Evolutionary conservation across 495 filamentous ascomycete species (phyloP).

Genomic region (Aspergillus conjunctus): DNA sequence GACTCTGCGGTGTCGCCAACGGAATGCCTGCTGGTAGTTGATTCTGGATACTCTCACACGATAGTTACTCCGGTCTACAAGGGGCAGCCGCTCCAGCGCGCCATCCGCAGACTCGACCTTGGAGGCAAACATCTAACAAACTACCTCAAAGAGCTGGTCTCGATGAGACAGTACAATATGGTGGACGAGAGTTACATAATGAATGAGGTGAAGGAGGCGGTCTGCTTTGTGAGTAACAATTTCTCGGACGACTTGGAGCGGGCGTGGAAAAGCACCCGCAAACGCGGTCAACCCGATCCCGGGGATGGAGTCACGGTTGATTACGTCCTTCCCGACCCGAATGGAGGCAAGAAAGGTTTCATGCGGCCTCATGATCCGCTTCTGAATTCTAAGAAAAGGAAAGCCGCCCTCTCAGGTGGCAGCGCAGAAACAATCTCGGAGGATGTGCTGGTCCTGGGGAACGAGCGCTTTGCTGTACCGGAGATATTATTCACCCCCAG

Average conservation of each 20-base stretch:
- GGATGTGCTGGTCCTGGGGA: constrained; percentile 82
- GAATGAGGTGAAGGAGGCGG: constrained; percentile 91
- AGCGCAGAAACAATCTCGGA: constrained; percentile 62
- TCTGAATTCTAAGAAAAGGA: constrained; percentile 60
- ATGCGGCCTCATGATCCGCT: constrained; percentile 74
- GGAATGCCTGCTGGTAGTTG: constrained; percentile 84
- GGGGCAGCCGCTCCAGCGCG: constrained; percentile 76
- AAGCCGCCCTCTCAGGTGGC: constrained; percentile 51
- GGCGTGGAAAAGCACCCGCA: constrained; percentile 77
- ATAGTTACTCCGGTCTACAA: constrained; percentile 85
- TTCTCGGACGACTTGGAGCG: constrained; percentile 79
- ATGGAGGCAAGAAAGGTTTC: constrained; percentile 70
- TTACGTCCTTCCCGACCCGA: constrained; percentile 92
- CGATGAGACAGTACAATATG: constrained; percentile 91
- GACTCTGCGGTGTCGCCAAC: constrained; percentile 54
- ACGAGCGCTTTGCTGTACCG: constrained; percentile 89
- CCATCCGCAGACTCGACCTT: constrained; percentile 83
- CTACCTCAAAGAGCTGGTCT: constrained; percentile 85
- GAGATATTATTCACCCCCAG: constrained; percentile 85
- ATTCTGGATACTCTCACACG: constrained; percentile 92
- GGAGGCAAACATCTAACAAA: constrained; percentile 96
- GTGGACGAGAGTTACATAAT: constrained; percentile 89
- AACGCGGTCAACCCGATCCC: constrained; percentile 34
- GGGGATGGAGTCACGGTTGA: constrained; percentile 82
- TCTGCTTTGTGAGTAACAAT: constrained; percentile 79